Base-by-base conservation (phyloP, 1,139 yeast genomes). In the Blastobotrys capitulatus region DNA sequence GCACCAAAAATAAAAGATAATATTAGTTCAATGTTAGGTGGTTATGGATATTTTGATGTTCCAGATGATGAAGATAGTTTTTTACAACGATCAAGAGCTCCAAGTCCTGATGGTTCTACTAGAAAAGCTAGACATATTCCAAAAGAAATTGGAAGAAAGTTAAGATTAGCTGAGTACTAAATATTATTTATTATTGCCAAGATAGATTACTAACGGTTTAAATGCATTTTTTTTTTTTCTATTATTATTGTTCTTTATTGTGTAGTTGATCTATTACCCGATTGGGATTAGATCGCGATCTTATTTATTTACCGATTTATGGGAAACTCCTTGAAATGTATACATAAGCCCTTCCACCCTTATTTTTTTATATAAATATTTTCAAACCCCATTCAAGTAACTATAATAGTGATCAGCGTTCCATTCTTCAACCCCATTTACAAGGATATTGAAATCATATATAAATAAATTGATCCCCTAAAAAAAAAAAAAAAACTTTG, bases 41-140 rank as follows among this genome's bases (percentile, higher is more conserved):
- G 95, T 1, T 86, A 86, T 61, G 88, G 88, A 7, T 83, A 83
- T 65, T 83, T 83, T 59, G 89, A 82, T 63, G 75, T 83, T 70
- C 86, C 86, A 48, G 82, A 82, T 44, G 82, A 82, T 46, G 57
- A 65, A 54, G 76, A 71, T 45, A 80, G 83, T 55, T 41, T 29
- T 31, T 15, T 22, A 13, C 44, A 31, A 41, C 80, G 83, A 59
- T 80, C 87, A 3, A 73, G 88, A 57, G 86, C 86, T 3, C 78
- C 77, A 38, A 74, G 82, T n/a, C 88, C 88, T 0, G 88, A 81
- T 7, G 15, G 32, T 6, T 43, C 72, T 75, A 56, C 66, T 65
- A 54, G 70, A 68, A 54, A 77, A 76, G 46, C 47, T 12, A 53
- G 50, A 4, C 49, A 46, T 16, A 51, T 52, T 19, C 54, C 54